Evolutionary conservation across 306 rosid species (phyloP).

Genomic region (Chamaecrista fasciculata): DNA sequence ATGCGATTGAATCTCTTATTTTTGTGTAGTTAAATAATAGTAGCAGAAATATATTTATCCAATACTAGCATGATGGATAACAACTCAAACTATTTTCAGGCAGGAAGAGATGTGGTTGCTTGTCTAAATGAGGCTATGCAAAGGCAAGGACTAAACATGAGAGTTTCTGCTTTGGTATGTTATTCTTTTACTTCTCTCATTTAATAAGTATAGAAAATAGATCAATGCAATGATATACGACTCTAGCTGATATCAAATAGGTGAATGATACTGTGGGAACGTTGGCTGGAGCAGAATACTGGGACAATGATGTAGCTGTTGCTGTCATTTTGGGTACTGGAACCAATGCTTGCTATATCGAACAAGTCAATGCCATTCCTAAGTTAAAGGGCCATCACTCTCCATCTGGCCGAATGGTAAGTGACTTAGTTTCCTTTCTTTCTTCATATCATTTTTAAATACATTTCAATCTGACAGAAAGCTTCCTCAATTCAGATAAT

Average conservation of each 20-base stretch:
- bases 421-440: not conserved
- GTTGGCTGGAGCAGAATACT: conserved; percentile 90
- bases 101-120: conserved; percentile 91
- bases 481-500: conserved; percentile 58
- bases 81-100: conserved; percentile 43
- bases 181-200: conserved; percentile 2
- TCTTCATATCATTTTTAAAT: conserved; percentile 19
- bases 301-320: conserved; percentile 76
- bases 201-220: not conserved
- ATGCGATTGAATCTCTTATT: conserved; percentile 2
- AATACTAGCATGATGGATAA: conserved; percentile 23
- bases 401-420: conserved; percentile 71
- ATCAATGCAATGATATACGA: not conserved
- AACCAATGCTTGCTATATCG: conserved; percentile 93
- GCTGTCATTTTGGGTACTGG: conserved; percentile 98
- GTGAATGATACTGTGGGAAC: conserved; percentile 91
- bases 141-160: conserved; percentile 77
- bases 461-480: conserved; percentile 18
- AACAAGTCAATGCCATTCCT: conserved; percentile 62
- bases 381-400: conserved; percentile 56
- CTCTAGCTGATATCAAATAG: conserved; percentile 35
- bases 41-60: conserved; percentile 1
- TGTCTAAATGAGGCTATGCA: conserved; percentile 88
- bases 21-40: conserved; percentile 19
- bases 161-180: conserved; percentile 88